These are phyloP conservation scores for Ustilago sp. DNA, from an alignment of 1,284 basidiomycete species.

Conservation along the genomic window DNA sequence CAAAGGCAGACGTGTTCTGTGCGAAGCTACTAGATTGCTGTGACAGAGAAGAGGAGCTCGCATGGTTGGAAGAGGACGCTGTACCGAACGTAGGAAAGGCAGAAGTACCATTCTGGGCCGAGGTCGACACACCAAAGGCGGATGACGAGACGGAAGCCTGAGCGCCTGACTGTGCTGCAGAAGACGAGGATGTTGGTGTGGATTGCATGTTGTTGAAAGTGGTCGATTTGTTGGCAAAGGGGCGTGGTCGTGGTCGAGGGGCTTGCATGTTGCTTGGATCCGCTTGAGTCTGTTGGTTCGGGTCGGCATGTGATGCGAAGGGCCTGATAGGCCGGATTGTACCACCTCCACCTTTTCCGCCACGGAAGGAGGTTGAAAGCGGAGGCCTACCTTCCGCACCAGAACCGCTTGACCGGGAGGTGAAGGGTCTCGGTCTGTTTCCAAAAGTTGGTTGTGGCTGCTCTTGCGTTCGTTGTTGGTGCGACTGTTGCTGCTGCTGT, in stretches of 20 bases:
- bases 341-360: conserved; percentile 34
- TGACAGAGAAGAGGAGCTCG: conserved; percentile 14
- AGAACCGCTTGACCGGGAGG: conserved; percentile 22
- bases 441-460: conserved; percentile 30
- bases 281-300: conserved; percentile 4
- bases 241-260: conserved; percentile 33
- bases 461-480: conserved; percentile 5
- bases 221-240: conserved; percentile 40
- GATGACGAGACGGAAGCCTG: conserved; percentile 3
- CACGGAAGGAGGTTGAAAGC: conserved; percentile 9
- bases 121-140: conserved; percentile 3
- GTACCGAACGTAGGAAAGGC: neutral
- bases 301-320: conserved; percentile 14
- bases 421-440: conserved; percentile 36
- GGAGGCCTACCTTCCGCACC: conserved; percentile 31
- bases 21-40: conserved; percentile 10
- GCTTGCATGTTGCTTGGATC: conserved; percentile 14
- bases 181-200: neutral
- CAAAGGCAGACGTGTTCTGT: conserved; percentile 25
- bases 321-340: conserved; percentile 32
- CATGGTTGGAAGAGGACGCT: conserved; percentile 14
- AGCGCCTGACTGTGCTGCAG: neutral
- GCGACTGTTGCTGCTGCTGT: conserved; percentile 25
- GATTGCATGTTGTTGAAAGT: conserved; percentile 38
- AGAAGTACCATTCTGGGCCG: neutral